Conservation (phyloP, 2,329 filamentous ascomycete genomes). For the Xenoacremonium recifei region DNA sequence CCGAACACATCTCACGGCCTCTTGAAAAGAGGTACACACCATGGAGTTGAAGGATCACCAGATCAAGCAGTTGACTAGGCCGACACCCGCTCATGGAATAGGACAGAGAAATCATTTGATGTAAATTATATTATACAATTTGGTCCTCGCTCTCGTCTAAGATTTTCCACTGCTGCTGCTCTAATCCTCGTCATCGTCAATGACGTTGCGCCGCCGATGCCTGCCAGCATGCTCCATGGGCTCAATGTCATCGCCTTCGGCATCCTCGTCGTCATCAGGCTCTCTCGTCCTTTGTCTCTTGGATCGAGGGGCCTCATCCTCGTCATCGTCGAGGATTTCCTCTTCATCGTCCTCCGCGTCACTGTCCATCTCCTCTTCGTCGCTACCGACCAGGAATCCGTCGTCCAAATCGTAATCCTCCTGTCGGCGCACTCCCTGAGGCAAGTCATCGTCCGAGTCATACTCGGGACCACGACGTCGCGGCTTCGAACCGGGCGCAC, state of each 20-base stretch:
- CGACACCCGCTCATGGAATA: background rate
- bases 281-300: constrained; percentile 54
- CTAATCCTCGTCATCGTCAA: constrained; percentile 61
- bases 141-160: background rate
- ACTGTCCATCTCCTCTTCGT: constrained; percentile 65
- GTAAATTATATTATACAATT: background rate
- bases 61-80: too few relatives aligned
- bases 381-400: constrained; percentile 73
- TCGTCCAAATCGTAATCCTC: constrained; percentile 80
- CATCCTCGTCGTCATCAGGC: constrained; percentile 48
- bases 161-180: constrained; percentile 2
- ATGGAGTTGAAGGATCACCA: too few relatives aligned
- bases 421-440: constrained; percentile 57
- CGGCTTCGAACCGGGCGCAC: constrained; percentile 47
- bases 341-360: constrained; percentile 66
- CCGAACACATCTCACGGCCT: too few relatives aligned
- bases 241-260: constrained; percentile 55
- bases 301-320: constrained; percentile 43
- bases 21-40: too few relatives aligned
- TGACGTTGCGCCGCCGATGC: constrained; percentile 53
- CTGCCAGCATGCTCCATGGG: constrained; percentile 39
- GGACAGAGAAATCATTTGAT: background rate
- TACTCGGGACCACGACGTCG: constrained; percentile 63
- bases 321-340: constrained; percentile 54
- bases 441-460: constrained; percentile 74